Evolutionary conservation across 1,284 basidiomycete genomes (phyloP), one percentile per base, ranked within the genome.

Genomic region (Schizopora paradoxa): DNA sequence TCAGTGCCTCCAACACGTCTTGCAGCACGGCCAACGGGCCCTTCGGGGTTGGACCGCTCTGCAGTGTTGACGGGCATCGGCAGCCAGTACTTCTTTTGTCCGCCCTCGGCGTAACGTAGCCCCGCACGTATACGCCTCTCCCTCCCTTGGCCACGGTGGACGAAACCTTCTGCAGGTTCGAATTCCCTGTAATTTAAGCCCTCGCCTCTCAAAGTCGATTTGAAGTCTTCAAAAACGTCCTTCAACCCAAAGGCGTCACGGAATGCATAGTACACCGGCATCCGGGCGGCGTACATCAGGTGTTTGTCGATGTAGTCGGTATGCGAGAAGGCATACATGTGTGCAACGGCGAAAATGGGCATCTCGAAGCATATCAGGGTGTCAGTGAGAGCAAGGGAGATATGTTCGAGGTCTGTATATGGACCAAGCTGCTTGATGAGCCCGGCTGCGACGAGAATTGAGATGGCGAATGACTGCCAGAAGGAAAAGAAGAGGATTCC

Each of bases 401-500:
- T 91, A 58, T 90, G 84, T 60, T 95, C 91, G n/a, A 73, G 72
- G 62, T 95, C 90, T 10, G 81, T 88, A 64, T 96, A 95, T 3
- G 89, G 87, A 2, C 91, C 91, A 31, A 93, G 79, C 40, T 74
- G 75, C 26, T 69, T 82, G 61, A 99, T 88, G 35, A 74, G 71
- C 1, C 85, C 79, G 0, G 86, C 72, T 1, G 92, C 86, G 32
- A 97, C 95, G 16, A 98, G 76, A 56, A 92, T 78, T 22, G 92
- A 94, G 43, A 99, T 82, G 35, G 64, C 77, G 35, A 97, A 79
- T 11, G 86, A 80, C 62, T 99, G 95, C 95, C 95, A 99, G 70
- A 99, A 99, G 0, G 88, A 94, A 66, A 96, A 95, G 73, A 98
- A 97, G 34, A 99, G 76, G 54, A 99, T 94, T 39, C 92, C 93